A percentile compares a stretch with the other conserved stretches of the same genome.
Conservation (phyloP, 2,329 filamentous ascomycete genomes). For the Exophiala bonariae region DNA sequence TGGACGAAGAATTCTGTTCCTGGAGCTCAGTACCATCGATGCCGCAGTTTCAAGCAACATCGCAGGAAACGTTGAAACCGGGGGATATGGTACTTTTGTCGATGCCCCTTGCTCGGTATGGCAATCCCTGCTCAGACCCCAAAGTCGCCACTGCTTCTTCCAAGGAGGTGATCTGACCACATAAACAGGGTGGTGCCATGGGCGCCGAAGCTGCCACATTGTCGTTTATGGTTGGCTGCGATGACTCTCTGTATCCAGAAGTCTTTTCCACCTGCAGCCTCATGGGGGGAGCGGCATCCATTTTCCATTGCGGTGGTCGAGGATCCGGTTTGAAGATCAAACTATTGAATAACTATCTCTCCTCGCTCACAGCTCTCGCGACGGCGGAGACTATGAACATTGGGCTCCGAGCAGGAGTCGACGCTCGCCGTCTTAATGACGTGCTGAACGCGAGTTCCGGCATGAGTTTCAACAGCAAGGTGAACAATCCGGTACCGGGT, state of each 20-base stretch:
- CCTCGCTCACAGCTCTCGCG: too few species aligned
- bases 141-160: too few species aligned
- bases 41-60: slow-evolving; percentile 4
- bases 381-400: too few species aligned
- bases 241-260: slow-evolving; percentile 2
- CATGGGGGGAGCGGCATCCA: slow-evolving; percentile 14
- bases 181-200: slow-evolving; percentile 11
- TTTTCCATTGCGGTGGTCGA: slow-evolving; percentile 29
- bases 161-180: too few species aligned
- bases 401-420: too few species aligned
- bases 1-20: slow-evolving; percentile 2
- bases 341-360: slow-evolving; percentile 30
- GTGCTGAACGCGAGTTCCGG: slow-evolving; percentile 24
- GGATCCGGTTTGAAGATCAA: slow-evolving; percentile 29
- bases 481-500: slow-evolving; percentile 32
- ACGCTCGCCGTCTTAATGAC: too few species aligned
- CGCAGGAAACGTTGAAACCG: slow-evolving; percentile 4
- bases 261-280: slow-evolving; percentile 7
- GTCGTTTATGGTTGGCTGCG: slow-evolving; percentile 13
- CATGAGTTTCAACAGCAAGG: slow-evolving; percentile 27
- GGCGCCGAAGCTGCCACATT: slow-evolving; percentile 11
- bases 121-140: too few species aligned
- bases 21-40: slow-evolving; percentile 15
- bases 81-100: slow-evolving; percentile 4
- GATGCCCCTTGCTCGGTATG: slow-evolving; percentile 15